Conservation (phyloP, 139 green algal species). For the Trebouxia sp. region DNA sequence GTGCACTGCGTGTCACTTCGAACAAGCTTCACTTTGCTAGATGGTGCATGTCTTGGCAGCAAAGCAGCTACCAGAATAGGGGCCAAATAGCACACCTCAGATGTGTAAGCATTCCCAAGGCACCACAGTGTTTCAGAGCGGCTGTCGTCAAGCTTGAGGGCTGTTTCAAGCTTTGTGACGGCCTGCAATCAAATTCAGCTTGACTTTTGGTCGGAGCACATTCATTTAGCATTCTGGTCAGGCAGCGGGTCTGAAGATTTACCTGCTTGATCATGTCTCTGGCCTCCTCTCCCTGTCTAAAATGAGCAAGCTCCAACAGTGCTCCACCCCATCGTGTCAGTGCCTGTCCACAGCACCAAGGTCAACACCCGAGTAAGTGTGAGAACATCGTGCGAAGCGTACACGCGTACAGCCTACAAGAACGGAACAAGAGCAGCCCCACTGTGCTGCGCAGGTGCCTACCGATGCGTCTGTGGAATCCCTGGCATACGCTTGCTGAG, state of each 20-base stretch:
- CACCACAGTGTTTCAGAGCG: conserved; percentile 93
- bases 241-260: background rate
- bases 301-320: conserved; percentile 97
- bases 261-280: conserved; percentile 87
- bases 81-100: conserved; percentile 45
- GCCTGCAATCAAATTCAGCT: background rate
- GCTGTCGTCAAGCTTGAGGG: conserved; percentile 73
- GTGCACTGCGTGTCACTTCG: too few relatives aligned
- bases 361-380: conserved; percentile 5
- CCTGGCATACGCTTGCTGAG: conserved; percentile 75
- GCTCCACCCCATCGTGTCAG: conserved; percentile 92
- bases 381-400: background rate
- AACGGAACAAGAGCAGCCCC: background rate
- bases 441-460: background rate
- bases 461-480: conserved; percentile 85
- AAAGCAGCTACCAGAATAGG: too few relatives aligned
- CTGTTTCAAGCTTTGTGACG: conserved; percentile 49
- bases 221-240: background rate
- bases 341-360: conserved; percentile 76
- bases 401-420: too few relatives aligned
- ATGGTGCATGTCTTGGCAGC: too few relatives aligned
- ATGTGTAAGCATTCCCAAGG: conserved; percentile 95
- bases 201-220: background rate
- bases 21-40: too few relatives aligned
- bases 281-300: conserved; percentile 83